Percentiles rank a stretch among this genome's conserved stretches.
Evolutionary conservation across 2,329 filamentous ascomycete genomes (phyloP).

Genomic region (Penicillium paneum): DNA sequence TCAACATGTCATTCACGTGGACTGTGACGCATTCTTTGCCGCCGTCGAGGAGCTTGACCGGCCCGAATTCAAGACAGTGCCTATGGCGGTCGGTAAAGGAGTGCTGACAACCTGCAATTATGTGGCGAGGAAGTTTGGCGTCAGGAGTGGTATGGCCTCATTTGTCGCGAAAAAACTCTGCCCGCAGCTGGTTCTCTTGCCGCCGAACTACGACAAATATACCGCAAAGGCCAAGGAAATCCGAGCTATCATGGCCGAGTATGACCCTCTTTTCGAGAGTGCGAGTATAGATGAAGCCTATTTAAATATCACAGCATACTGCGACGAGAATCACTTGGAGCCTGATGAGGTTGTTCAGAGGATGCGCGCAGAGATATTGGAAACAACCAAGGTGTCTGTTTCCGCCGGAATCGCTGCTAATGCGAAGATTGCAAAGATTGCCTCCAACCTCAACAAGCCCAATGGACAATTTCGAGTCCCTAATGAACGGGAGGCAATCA

Average conservation of each 20-base stretch:
- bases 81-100: constrained; percentile 83
- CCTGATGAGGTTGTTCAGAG: constrained; percentile 73
- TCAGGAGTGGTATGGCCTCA: constrained; percentile 89
- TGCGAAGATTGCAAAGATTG: constrained; percentile 89
- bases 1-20: constrained; percentile 84
- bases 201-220: constrained; percentile 88
- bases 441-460: constrained; percentile 92
- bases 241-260: constrained; percentile 74
- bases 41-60: constrained; percentile 83
- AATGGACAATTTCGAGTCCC: constrained; percentile 83
- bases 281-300: constrained; percentile 97
- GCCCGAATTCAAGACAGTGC: constrained; percentile 79
- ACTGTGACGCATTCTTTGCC: constrained; percentile 97
- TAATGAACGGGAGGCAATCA: constrained; percentile 68
- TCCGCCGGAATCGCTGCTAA: constrained; percentile 95
- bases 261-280: constrained; percentile 87
- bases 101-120: constrained; percentile 79
- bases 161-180: constrained; percentile 96
- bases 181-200: constrained; percentile 76
- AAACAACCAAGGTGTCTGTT: constrained; percentile 77
- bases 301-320: constrained; percentile 89
- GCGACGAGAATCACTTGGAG: constrained; percentile 61
- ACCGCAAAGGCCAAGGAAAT: constrained; percentile 85
- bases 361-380: constrained; percentile 71
- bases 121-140: constrained; percentile 81